Evolutionary conservation across 169 alveolate genomes (phyloP), one percentile per base, ranked within the genome.

Genomic region (Cryptosporidium sp.): DNA sequence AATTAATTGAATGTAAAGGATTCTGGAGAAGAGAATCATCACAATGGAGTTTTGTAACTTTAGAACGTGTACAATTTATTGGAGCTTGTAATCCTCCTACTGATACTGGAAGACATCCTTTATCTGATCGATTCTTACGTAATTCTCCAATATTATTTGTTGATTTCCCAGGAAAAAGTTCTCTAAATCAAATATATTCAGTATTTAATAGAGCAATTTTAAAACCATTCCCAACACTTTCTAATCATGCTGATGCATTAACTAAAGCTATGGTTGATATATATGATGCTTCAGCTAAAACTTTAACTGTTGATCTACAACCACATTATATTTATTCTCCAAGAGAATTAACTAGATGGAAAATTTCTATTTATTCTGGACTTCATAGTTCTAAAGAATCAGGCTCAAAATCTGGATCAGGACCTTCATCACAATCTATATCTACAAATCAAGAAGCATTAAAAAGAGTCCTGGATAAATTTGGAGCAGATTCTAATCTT

Each of bases 31-130:
- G 51, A 16, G 91, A 91, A 39, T 97, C 95, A 91, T 94, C 95
- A 86, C 92, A 95, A 84, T 87, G 95, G 93, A 91, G 86, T 58
- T 97, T 98, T 98, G 98, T 98, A 18, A 93, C 92, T 48, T 94
- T 98, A 69, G 99, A 98, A 91, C 95, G 99, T 65, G 97, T 98
- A 21, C 98, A 97, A 91, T 97, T 98, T 86, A 99, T 98, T 0
- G 99, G 99, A 8, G 99, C 99, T 14, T 97, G 99, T 94, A 98
- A 98, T 85, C 99, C 99, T 1, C 99, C 99, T 45, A 97, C 99
- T 0, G 99, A 97, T 93, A 98, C 98, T 5, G 99, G 99, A 16
- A 94, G 99, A 85, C 98, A 96, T 75, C 99, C 99, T 18, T 93
- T 98, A 92, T 94, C 98, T 69, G 97, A 97, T 72, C 95, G 99